Evolutionary conservation across 139 green algal genomes (phyloP).

Genomic region (Chlamydomonas applanata): DNA sequence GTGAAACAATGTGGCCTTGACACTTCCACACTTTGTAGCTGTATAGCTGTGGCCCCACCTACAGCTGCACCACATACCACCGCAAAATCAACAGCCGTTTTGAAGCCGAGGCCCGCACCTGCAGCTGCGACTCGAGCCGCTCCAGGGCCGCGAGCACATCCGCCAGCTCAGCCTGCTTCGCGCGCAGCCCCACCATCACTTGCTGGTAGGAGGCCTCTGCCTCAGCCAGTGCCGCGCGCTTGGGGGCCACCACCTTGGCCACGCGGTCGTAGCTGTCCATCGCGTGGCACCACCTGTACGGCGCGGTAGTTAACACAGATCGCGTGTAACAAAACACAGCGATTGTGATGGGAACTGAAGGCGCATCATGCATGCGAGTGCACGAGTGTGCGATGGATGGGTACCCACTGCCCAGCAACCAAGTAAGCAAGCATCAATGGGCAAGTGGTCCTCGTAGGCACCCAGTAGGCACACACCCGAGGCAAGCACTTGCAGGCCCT

Average conservation of each 20-base stretch:
- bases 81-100: background rate
- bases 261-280: slow-evolving; percentile 80
- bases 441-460: no score
- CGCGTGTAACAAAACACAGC: no score
- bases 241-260: slow-evolving; percentile 66
- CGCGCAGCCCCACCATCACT: slow-evolving; percentile 61
- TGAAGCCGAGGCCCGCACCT: slow-evolving; percentile 37
- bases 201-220: slow-evolving; percentile 52
- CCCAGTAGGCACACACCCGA: no score
- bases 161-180: slow-evolving; percentile 69
- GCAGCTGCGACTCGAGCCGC: slow-evolving; percentile 56
- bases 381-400: background rate
- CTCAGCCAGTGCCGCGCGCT: slow-evolving; percentile 53
- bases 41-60: no score
- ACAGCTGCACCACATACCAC: no score
- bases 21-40: no score
- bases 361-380: no score
- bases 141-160: slow-evolving; percentile 61
- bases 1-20: no score
- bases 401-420: background rate
- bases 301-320: background rate
- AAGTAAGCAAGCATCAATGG: no score
- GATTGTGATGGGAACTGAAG: no score
- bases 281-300: slow-evolving; percentile 78
- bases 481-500: background rate